Evolutionary conservation across 768 basidiomycete species (phyloP).

Genomic region (Pisolithus albus): DNA sequence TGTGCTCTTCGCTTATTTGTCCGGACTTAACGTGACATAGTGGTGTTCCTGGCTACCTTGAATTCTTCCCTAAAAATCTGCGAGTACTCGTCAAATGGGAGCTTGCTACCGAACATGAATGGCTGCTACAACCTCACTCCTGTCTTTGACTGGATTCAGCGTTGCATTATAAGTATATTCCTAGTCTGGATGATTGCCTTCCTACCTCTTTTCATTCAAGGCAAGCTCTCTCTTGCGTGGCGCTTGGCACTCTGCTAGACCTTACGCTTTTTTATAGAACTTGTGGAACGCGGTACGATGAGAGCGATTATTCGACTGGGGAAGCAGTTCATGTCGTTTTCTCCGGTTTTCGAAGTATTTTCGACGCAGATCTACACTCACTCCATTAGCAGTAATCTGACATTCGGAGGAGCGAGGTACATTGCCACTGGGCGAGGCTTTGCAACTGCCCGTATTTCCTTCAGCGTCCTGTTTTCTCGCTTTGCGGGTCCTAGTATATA

Average conservation of each 20-base stretch:
- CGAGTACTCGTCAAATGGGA: slow-evolving; percentile 63
- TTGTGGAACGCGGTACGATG: slow-evolving; percentile 90
- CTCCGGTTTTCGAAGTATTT: slow-evolving; percentile 96
- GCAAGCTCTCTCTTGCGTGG: slow-evolving; percentile 32
- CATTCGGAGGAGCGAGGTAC: slow-evolving; percentile 96
- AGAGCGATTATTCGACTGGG: slow-evolving; percentile 86
- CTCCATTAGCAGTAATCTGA: slow-evolving; percentile 94
- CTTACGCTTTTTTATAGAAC: slow-evolving; percentile 46
- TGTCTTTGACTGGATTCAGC: slow-evolving; percentile 92
- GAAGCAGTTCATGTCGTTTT: slow-evolving; percentile 92
- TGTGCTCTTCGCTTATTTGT: background rate
- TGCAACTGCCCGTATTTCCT: slow-evolving; percentile 90
- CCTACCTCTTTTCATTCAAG: slow-evolving; percentile 91
- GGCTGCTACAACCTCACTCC: slow-evolving; percentile 95
- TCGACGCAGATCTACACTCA: slow-evolving; percentile 97
- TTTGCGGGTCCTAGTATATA: slow-evolving; percentile 99
- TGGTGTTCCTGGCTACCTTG: slow-evolving; percentile 92
- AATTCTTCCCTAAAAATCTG: slow-evolving; percentile 79
- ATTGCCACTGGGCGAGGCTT: slow-evolving; percentile 99
- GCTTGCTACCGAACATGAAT: slow-evolving; percentile 66
- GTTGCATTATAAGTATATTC: slow-evolving; percentile 96
- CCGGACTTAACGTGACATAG: slow-evolving; percentile 26
- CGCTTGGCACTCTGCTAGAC: slow-evolving; percentile 9
- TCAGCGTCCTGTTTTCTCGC: slow-evolving; percentile 93
- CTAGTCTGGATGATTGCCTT: slow-evolving; percentile 98